A percentile compares a stretch with the other conserved stretches of the same genome.
These are phyloP conservation scores for Hypericum perforatum DNA, from an alignment of 345 rosid species.

Conservation along the genomic window DNA sequence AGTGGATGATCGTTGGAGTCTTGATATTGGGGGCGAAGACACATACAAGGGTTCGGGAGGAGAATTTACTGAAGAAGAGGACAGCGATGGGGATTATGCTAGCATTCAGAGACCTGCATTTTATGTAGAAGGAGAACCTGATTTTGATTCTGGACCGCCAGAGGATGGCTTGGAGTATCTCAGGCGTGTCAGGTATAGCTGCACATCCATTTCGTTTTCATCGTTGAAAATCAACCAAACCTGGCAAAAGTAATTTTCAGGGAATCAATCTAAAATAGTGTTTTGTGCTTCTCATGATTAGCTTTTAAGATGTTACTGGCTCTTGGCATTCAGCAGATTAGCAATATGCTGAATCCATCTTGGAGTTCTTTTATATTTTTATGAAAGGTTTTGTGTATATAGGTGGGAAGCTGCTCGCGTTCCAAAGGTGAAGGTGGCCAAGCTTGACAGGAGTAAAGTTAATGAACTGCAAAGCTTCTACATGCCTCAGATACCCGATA, in stretches of 20 bases:
- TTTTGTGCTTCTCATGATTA: too few relatives aligned
- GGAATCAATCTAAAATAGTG: too few relatives aligned
- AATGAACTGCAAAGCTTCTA: conserved; percentile 60
- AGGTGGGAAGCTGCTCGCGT: conserved; percentile 94
- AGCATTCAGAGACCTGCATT: conserved; percentile 86
- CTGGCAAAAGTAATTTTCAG: not conserved
- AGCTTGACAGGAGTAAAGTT: conserved; percentile 33
- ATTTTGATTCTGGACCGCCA: conserved; percentile 81
- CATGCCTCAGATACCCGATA: conserved; percentile 87
- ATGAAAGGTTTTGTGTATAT: not conserved
- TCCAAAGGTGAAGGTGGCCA: conserved; percentile 67
- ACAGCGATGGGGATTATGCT: conserved; percentile 49
- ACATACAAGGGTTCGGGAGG: conserved; percentile 15
- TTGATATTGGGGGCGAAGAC: conserved; percentile 24
- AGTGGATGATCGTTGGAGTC: conserved; percentile 14
- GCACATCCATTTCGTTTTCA: not conserved
- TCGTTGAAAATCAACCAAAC: not conserved
- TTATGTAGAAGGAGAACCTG: conserved; percentile 71
- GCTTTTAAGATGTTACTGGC: too few relatives aligned
- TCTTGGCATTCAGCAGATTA: too few relatives aligned
- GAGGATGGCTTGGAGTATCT: conserved; percentile 87
- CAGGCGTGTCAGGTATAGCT: conserved; percentile 74
- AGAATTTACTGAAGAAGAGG: conserved; percentile 44
- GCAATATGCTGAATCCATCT: too few relatives aligned
- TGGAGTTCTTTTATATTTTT: too few relatives aligned